These are phyloP conservation scores for Stephanodiscus triporus DNA, from an alignment of 108 stramenopile species.

Conservation along the genomic window DNA sequence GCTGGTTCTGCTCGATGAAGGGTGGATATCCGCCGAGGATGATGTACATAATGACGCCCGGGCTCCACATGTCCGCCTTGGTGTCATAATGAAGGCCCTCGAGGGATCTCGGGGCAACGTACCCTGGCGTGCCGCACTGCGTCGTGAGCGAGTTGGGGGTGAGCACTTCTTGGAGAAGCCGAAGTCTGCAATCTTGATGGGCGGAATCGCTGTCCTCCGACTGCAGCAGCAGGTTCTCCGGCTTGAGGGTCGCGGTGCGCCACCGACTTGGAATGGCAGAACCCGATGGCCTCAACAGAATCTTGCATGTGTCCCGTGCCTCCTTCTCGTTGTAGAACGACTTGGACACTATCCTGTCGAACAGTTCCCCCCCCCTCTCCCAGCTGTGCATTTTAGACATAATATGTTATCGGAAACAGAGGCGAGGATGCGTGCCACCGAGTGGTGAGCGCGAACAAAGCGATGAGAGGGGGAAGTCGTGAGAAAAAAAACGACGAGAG, in stretches of 20 bases:
- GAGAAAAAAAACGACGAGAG: no score
- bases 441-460: no score
- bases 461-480: background rate
- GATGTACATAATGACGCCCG: slow-evolving; percentile 91
- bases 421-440: background rate
- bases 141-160: slow-evolving; percentile 82
- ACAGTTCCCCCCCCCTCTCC: slow-evolving; percentile 71
- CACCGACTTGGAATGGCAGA: slow-evolving; percentile 66
- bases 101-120: slow-evolving; percentile 92
- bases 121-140: slow-evolving; percentile 95
- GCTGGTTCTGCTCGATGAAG: slow-evolving; percentile 95
- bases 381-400: slow-evolving; percentile 25
- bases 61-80: slow-evolving; percentile 95
- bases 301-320: slow-evolving; percentile 52
- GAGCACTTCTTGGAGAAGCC: slow-evolving; percentile 93
- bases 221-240: slow-evolving; percentile 73
- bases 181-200: slow-evolving; percentile 99
- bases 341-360: slow-evolving; percentile 73
- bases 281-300: slow-evolving; percentile 66
- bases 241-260: slow-evolving; percentile 77
- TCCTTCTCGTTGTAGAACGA: slow-evolving; percentile 64
- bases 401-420: background rate
- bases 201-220: slow-evolving; percentile 78
- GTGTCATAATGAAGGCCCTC: slow-evolving; percentile 84
- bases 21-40: slow-evolving; percentile 94